Evolutionary conservation across 352 stramenopile genomes (phyloP), one percentile per base, ranked within the genome.

Genomic region (Globisporangium emineosum): DNA sequence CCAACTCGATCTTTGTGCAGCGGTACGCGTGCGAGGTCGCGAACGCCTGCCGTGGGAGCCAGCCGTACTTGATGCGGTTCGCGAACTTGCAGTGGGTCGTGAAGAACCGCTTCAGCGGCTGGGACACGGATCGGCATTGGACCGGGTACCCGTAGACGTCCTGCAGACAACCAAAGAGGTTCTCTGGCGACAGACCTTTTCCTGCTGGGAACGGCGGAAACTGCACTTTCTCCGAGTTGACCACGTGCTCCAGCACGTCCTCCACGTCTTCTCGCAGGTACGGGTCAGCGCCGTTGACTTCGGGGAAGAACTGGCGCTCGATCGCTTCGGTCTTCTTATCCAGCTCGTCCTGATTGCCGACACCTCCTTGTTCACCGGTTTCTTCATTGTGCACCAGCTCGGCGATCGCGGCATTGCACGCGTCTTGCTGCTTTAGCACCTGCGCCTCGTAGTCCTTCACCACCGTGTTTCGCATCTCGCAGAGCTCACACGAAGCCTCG

Each of bases 1-100:
- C 54, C 29, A 60, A 7, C 33, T 60, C 54, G 12, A 60, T 17
- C 12, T 43, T 42, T 5, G 33, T 35, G 21, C 33, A 32, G 54
- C 54, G 19, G 35, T 33, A 60, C 8, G 19, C 33, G 19, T 43
- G 29, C 12, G 54, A 45, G 8, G 32, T 43, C 37, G 30, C 33
- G 23, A 60, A 60, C 54, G 54, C 54, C 32, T 45, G 37, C 19
- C n/a, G 37, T 19, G 54, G 54, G 33, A 60, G 30, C 54, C 54
- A 35, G 21, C 37, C 33, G 54, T 35, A 50, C 21, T 50, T 60
- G 54, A 60, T 60, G 32, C 54, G 54, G 27, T 60, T 60, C 29
- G 54, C 32, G 19, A 60, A 50, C 35, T 19, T 6, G n/a, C 54
- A 60, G 27, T 35, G 25, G 5, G 30, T 42, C 19, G 45, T 25